Conservation (phyloP, 306 rosid genomes). For the Hippophae rhamnoides region DNA sequence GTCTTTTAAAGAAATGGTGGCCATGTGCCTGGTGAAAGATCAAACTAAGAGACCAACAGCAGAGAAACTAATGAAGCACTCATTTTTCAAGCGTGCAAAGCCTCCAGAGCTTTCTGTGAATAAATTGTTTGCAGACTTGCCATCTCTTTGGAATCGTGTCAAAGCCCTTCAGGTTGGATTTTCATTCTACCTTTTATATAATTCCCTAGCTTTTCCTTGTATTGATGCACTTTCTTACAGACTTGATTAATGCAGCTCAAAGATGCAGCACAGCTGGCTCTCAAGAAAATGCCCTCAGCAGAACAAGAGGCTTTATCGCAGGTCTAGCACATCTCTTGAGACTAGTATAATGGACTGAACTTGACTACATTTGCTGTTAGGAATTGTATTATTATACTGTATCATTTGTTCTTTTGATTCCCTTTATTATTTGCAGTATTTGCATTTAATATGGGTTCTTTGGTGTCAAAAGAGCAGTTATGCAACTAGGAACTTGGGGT, state of each 20-base stretch:
- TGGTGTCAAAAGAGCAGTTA: no score
- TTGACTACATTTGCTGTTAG: neutral
- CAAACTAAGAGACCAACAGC: slow-evolving; percentile 93
- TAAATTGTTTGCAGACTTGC: slow-evolving; percentile 80
- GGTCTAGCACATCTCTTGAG: slow-evolving; percentile 26
- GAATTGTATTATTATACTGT: neutral
- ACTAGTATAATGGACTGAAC: neutral
- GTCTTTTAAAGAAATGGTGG: slow-evolving; percentile 99
- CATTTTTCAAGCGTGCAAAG: slow-evolving; percentile 75
- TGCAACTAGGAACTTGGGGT: no score
- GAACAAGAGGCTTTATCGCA: slow-evolving; percentile 97
- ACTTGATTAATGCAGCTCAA: slow-evolving; percentile 49
- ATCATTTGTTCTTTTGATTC: neutral
- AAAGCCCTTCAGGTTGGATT: slow-evolving; percentile 81
- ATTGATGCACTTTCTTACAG: slow-evolving; percentile 11
- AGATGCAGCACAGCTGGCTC: slow-evolving; percentile 94
- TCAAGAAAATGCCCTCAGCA: slow-evolving; percentile 94
- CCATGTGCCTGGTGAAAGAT: slow-evolving; percentile 99
- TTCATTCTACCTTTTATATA: slow-evolving; percentile 13
- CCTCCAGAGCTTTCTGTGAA: slow-evolving; percentile 89
- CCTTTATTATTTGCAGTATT: neutral
- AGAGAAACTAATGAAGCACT: slow-evolving; percentile 82
- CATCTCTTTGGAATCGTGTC: slow-evolving; percentile 90
- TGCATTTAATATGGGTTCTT: no score
- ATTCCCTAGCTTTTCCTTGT: slow-evolving; percentile 15